phyloP scores from a whole-genome alignment of 805 yeast genomes.

The Brettanomyces nanus region DNA sequence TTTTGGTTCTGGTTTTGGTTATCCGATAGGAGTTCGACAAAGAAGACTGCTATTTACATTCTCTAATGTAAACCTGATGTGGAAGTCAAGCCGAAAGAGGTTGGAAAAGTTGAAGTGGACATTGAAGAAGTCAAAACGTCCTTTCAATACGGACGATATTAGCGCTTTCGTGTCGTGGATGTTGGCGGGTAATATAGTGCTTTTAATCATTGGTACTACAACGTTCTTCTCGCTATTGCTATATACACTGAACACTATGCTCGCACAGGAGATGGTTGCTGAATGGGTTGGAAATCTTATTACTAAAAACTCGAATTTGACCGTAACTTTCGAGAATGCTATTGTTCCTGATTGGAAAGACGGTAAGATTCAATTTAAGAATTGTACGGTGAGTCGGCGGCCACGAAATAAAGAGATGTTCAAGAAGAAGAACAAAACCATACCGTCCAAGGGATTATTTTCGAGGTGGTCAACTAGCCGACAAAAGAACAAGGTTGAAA shows the following conservation, averaged over 20 bases:
- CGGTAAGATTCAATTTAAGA: slow-evolving; percentile 74
- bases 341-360: slow-evolving; percentile 91
- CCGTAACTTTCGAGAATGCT: slow-evolving; percentile 87
- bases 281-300: slow-evolving; percentile 71
- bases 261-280: slow-evolving; percentile 86
- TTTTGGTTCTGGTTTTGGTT: no score
- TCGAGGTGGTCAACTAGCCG: slow-evolving; percentile 2
- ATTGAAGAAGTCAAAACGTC: slow-evolving; percentile 65
- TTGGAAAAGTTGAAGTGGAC: slow-evolving; percentile 53
- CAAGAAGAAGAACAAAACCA: slow-evolving; percentile 24
- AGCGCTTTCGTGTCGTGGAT: slow-evolving; percentile 90
- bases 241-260: slow-evolving; percentile 70
- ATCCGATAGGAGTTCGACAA: no score
- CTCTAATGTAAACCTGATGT: no score
- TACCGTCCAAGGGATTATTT: slow-evolving; percentile 5
- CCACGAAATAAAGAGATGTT: slow-evolving; percentile 41
- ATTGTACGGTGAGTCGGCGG: slow-evolving; percentile 78
- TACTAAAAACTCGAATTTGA: slow-evolving; percentile 73
- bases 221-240: slow-evolving; percentile 80
- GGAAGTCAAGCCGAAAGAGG: no score
- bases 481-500: neutral
- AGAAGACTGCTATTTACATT: no score
- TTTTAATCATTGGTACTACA: slow-evolving; percentile 83
- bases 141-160: slow-evolving; percentile 87
- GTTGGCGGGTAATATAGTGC: slow-evolving; percentile 73